These are phyloP conservation scores for Camelina hispida DNA, from an alignment of 345 rosid species.

Conservation along the genomic window DNA sequence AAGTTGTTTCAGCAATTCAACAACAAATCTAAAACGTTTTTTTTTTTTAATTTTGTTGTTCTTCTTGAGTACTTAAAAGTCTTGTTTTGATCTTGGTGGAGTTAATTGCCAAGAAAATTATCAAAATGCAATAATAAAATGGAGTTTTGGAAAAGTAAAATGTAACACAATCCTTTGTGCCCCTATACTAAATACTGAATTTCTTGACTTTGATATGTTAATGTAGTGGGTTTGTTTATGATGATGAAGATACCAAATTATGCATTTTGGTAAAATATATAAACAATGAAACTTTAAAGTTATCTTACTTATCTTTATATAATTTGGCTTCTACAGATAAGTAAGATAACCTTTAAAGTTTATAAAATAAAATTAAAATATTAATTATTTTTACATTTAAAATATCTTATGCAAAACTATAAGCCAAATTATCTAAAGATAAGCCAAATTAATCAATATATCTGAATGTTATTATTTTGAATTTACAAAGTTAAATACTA, in stretches of 20 bases:
- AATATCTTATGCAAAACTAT: too few species aligned
- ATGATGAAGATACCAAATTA: too few species aligned
- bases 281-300: background rate
- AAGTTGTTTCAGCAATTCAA: slow-evolving; percentile 66
- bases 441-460: too few species aligned
- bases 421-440: too few species aligned
- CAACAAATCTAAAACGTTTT: slow-evolving; percentile 33
- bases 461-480: too few species aligned
- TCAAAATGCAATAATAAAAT: background rate
- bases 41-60: slow-evolving; percentile 3
- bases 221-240: background rate
- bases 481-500: too few species aligned
- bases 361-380: too few species aligned
- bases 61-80: slow-evolving; percentile 10
- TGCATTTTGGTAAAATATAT: too few species aligned
- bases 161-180: too few species aligned
- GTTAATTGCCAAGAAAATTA: slow-evolving; percentile 8
- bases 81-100: slow-evolving; percentile 20
- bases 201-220: background rate
- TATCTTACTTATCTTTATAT: background rate
- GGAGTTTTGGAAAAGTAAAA: background rate
- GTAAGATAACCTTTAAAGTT: too few species aligned
- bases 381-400: too few species aligned
- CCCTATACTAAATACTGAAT: too few species aligned
- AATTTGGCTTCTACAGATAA: background rate